These are phyloP conservation scores for Mucor mucedo DNA, from an alignment of 371 early-diverging fungal species.

Conservation along the genomic window DNA sequence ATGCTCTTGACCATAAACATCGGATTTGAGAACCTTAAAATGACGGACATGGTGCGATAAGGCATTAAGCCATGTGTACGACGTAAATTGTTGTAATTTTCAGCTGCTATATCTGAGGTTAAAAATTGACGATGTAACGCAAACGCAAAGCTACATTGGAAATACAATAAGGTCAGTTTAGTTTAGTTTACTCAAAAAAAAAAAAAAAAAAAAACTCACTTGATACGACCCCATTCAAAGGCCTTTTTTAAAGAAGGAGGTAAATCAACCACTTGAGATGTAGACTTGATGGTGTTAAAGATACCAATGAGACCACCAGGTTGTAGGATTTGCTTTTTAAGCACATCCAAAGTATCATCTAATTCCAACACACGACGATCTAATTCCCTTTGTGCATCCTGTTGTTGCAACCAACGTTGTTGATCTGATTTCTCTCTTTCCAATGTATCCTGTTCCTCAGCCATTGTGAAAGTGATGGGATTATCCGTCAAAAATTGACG, in stretches of 20 bases:
- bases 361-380: slow-evolving; percentile 57
- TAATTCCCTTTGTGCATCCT: slow-evolving; percentile 50
- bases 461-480: slow-evolving; percentile 44
- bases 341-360: slow-evolving; percentile 50
- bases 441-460: slow-evolving; percentile 51
- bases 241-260: slow-evolving; percentile 56
- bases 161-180: neutral
- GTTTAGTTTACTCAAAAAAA: neutral
- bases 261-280: slow-evolving; percentile 48
- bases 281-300: slow-evolving; percentile 47
- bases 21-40: slow-evolving; percentile 66
- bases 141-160: slow-evolving; percentile 59
- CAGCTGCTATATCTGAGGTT: slow-evolving; percentile 61
- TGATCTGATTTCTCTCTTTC: slow-evolving; percentile 44
- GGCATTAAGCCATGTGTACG: slow-evolving; percentile 65
- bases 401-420: slow-evolving; percentile 49
- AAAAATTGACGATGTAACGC: slow-evolving; percentile 63
- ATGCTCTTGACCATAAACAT: slow-evolving; percentile 66
- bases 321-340: slow-evolving; percentile 58
- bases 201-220: slow-evolving; percentile 23
- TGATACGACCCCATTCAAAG: slow-evolving; percentile 70
- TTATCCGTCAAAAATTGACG: slow-evolving; percentile 49
- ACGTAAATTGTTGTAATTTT: slow-evolving; percentile 58
- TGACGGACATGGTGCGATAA: slow-evolving; percentile 57
- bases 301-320: slow-evolving; percentile 56